Conservation (phyloP, 495 filamentous ascomycete genomes). For the Hypoxylon lenormandii region DNA sequence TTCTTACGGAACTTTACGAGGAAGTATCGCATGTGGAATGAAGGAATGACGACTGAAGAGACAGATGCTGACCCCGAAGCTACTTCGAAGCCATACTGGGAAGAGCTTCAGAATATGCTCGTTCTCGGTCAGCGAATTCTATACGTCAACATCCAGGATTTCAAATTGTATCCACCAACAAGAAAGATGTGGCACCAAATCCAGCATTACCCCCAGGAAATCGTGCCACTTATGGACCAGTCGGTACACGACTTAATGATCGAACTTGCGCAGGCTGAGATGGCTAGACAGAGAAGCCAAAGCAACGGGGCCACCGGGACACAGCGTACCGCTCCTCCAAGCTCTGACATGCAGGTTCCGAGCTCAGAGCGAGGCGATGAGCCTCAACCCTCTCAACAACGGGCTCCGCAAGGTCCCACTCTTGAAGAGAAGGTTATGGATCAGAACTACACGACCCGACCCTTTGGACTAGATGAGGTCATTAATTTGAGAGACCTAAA, state of each 20-base stretch:
- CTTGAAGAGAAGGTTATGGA: conserved; percentile 72
- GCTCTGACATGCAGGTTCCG: conserved; percentile 79
- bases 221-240: conserved; percentile 96
- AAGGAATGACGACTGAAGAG: conserved; percentile 82
- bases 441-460: conserved; percentile 84
- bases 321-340: conserved; percentile 58
- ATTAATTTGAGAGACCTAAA: conserved; percentile 96
- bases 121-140: conserved; percentile 82
- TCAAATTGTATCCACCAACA: conserved; percentile 92
- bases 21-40: conserved; percentile 91
- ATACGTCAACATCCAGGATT: conserved; percentile 87
- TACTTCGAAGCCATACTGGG: conserved; percentile 80
- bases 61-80: conserved; percentile 72
- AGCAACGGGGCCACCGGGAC: conserved; percentile 62
- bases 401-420: conserved; percentile 50
- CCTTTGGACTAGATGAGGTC: conserved; percentile 85
- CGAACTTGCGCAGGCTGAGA: conserved; percentile 83
- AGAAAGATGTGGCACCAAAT: conserved; percentile 94
- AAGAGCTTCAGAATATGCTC: conserved; percentile 89
- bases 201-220: conserved; percentile 91
- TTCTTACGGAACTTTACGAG: conserved; percentile 89
- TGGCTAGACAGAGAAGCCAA: conserved; percentile 74
- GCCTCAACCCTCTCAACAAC: conserved; percentile 51
- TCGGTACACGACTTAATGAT: conserved; percentile 92
- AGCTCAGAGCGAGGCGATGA: conserved; percentile 76